A percentile compares a stretch with the other conserved stretches of the same genome.
Conservation (phyloP, 2,329 filamentous ascomycete genomes). For the Elsinoe ampelina region DNA sequence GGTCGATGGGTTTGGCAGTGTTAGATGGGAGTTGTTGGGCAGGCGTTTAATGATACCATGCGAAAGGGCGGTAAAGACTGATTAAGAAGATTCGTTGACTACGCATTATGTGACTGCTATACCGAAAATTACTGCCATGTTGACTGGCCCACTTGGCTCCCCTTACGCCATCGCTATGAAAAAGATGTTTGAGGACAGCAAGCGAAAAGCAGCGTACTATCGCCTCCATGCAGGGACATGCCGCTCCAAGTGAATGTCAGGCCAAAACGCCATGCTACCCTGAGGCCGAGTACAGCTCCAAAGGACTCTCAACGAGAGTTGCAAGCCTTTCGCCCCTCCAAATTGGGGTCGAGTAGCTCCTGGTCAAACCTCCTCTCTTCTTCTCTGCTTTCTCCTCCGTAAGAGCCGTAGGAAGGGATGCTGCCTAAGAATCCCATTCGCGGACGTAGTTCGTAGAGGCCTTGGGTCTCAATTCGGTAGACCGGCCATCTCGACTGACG, state of each 20-base stretch:
- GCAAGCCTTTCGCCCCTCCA: neutral
- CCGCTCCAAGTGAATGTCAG: neutral
- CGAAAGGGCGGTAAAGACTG: too few relatives aligned
- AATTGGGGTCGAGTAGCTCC: neutral
- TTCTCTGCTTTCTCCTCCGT: neutral
- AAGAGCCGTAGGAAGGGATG: neutral
- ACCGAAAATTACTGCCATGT: neutral
- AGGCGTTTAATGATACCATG: too few relatives aligned
- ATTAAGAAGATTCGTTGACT: too few relatives aligned
- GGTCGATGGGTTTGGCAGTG: neutral
- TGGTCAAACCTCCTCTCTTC: neutral
- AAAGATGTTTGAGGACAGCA: neutral
- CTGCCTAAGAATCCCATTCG: conserved; percentile 14
- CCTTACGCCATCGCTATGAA: conserved; percentile 3
- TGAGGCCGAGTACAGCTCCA: neutral
- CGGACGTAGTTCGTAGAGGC: conserved; percentile 11
- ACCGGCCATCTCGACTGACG: conserved; percentile 16
- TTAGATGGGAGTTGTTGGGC: neutral
- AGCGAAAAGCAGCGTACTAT: neutral
- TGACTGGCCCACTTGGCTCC: neutral
- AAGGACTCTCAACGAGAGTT: neutral
- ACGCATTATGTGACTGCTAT: too few relatives aligned
- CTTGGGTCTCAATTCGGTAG: neutral
- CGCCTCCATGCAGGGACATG: neutral
- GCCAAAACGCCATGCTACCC: neutral